Evolutionary conservation across 2,329 filamentous ascomycete genomes (phyloP).

Genomic region (Fusarium sp.): DNA sequence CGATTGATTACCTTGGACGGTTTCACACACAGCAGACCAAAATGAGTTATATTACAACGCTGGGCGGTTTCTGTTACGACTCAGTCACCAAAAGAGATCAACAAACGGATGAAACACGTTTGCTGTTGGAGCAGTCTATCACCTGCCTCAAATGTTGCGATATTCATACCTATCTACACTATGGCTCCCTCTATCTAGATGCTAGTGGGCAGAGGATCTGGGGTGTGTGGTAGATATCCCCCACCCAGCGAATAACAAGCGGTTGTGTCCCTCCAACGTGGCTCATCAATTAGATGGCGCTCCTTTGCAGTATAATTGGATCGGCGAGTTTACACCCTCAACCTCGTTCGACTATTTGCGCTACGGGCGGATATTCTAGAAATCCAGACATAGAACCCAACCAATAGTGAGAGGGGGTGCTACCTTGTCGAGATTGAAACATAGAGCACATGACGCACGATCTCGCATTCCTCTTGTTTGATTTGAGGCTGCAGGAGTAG

Average conservation of each 20-base stretch:
- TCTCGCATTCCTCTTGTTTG: constrained; percentile 40
- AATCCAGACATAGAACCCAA: constrained; percentile 40
- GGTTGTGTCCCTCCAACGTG: constrained; percentile 29
- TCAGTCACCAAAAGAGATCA: constrained; percentile 10
- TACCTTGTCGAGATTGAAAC: constrained; percentile 32
- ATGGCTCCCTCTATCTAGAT: constrained; percentile 37
- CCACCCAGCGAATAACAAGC: constrained; percentile 33
- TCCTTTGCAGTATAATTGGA: constrained; percentile 31
- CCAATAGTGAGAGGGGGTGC: constrained; percentile 41
- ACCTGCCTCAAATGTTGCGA: constrained; percentile 29
- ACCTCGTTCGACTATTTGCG: constrained; percentile 44
- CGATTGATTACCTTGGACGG: background rate
- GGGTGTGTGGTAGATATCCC: constrained; percentile 37
- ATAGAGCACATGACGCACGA: constrained; percentile 43
- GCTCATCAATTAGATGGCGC: constrained; percentile 28
- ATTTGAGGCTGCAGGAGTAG: constrained; percentile 28
- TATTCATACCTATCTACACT: constrained; percentile 27
- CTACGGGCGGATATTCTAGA: constrained; percentile 52
- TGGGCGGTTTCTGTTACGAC: constrained; percentile 18
- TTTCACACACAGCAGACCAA: constrained; percentile 6
- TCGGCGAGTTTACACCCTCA: constrained; percentile 29
- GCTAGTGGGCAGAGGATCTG: constrained; percentile 31
- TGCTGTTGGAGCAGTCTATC: constrained; percentile 20
- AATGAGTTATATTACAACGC: constrained; percentile 5
- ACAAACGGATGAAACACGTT: constrained; percentile 19